phyloP scores from a whole-genome alignment of 768 basidiomycete species.

The Suillus americanus region DNA sequence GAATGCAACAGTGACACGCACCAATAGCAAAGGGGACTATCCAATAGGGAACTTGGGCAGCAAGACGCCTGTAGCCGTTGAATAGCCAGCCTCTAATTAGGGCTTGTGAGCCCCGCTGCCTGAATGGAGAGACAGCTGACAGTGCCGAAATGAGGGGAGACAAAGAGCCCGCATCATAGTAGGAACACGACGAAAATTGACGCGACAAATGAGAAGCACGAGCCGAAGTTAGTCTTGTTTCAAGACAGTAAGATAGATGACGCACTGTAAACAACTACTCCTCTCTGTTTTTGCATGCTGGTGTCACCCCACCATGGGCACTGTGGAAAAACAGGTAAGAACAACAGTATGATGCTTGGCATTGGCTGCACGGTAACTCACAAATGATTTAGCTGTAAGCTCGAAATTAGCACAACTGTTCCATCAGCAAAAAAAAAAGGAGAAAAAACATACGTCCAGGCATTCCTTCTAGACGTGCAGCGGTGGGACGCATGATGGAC shows the following conservation, averaged over 20 bases:
- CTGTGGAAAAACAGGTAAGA: conserved; percentile 36
- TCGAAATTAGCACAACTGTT: conserved; percentile 7
- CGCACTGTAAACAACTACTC: conserved; percentile 81
- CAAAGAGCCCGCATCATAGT: background rate
- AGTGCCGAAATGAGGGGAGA: background rate
- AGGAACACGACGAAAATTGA: background rate
- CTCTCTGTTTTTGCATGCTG: conserved; percentile 67
- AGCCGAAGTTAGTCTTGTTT: background rate
- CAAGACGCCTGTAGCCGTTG: conserved; percentile 81
- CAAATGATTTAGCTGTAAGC: conserved; percentile 71
- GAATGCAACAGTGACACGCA: conserved; percentile 39
- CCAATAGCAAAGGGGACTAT: conserved; percentile 74
- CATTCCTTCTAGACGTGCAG: conserved; percentile 69
- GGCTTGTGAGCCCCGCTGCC: conserved; percentile 70
- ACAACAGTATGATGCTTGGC: background rate
- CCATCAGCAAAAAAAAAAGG: background rate
- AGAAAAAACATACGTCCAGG: conserved; percentile 65
- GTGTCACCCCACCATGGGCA: conserved; percentile 91
- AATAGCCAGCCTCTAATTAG: conserved; percentile 76
- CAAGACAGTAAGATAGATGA: conserved; percentile 17
- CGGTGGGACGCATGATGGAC: conserved; percentile 48
- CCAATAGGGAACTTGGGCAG: conserved; percentile 75
- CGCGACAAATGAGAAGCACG: background rate
- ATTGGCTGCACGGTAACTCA: conserved; percentile 42
- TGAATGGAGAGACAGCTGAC: conserved; percentile 81